phyloP scores from a whole-genome alignment of 768 basidiomycete species.

The Mrakia hoshinonis region DNA sequence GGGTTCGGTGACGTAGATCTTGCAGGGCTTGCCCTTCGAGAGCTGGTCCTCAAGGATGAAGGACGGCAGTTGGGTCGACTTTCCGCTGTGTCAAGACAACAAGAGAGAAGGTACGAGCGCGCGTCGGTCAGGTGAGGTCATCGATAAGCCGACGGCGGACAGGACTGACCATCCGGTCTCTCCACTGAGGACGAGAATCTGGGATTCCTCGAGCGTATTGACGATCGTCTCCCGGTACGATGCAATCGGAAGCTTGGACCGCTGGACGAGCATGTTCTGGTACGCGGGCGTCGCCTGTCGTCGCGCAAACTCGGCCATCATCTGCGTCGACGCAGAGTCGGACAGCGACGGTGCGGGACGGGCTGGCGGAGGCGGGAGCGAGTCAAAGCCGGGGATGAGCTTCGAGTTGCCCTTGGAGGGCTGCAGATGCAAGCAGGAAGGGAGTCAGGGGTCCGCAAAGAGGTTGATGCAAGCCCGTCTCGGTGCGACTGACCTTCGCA shows the following conservation, averaged over 20 bases:
- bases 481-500: constrained; percentile 43
- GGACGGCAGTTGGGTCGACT: constrained; percentile 89
- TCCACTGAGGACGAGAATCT: constrained; percentile 78
- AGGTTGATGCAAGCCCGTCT: background rate
- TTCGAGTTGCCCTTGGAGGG: constrained; percentile 13
- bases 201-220: constrained; percentile 58
- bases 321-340: constrained; percentile 11
- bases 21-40: constrained; percentile 68
- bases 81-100: too few species aligned
- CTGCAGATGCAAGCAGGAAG: background rate
- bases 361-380: constrained; percentile 12
- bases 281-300: constrained; percentile 60
- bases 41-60: constrained; percentile 89
- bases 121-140: constrained; percentile 32
- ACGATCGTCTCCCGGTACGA: constrained; percentile 66
- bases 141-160: background rate
- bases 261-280: constrained; percentile 82
- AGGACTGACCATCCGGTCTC: constrained; percentile 60
- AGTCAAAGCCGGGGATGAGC: constrained; percentile 32
- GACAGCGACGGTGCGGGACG: background rate
- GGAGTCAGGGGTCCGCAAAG: background rate
- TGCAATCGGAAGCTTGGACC: constrained; percentile 77
- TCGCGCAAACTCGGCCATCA: constrained; percentile 51
- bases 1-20: constrained; percentile 90
- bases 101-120: background rate